Base-by-base conservation (phyloP, 108 stramenopile genomes). In the Mayamaea pseudoterrestris region DNA sequence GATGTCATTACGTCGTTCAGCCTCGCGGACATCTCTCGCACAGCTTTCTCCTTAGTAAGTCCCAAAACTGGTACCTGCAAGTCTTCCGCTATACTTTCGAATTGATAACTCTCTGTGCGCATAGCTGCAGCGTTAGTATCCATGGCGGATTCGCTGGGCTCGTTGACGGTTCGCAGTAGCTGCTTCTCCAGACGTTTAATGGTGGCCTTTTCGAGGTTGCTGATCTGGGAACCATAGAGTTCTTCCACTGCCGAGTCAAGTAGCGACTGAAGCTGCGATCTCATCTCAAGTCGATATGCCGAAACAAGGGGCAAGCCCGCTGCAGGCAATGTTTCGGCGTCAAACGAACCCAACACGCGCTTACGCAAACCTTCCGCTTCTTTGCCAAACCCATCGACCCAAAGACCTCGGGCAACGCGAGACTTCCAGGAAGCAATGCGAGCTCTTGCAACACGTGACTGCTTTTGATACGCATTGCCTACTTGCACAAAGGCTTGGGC, bases 1-100 rank as follows among this genome's bases (percentile, higher is more conserved):
- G 63, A 47, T 48, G 64, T 43, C 0, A 84, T 53, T 27, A 66
- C 73, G 32, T 70, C 68, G 37, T 73, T 83, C 29, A 90, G 66
- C 37, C 66, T 72, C 17, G 60, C 57, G 18, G 62, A 66, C 78
- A 85, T 72, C 3, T 84, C 88, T 8, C 60, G 59, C 26, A 66
- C 61, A 0, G 75, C 68, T 35, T 75, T 77, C 16, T 63, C 71
- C 49, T 75, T 85, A 26, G 74, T 65, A 24, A 90, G 61, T 6
- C 76, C 57, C 27, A 90, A 55, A 12, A 76, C 74, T 21, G 83
- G 80, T 1, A 82, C 80, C 48, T 85, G 73, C 16, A 90, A 46
- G 13, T 58, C 60, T 12, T 53, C 64, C 44, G 74, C 55, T 14
- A 55, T 48, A 6, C 44, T 53, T 27, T 80, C 80, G 41, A 85